phyloP scores from a whole-genome alignment of 148 eudicot genomes.

The Silene conica region DNA sequence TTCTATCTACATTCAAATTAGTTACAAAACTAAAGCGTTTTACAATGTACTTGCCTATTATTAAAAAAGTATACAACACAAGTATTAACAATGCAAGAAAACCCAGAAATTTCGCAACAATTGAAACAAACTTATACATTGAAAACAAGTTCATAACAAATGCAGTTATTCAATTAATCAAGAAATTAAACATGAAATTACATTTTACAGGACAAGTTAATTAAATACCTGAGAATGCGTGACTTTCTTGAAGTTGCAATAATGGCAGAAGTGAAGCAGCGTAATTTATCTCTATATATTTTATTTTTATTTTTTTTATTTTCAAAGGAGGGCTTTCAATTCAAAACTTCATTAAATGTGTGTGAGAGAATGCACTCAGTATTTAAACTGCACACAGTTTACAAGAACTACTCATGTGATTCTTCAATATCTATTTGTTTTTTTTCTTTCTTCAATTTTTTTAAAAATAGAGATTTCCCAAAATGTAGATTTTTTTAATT shows the following conservation, averaged over 20 bases:
- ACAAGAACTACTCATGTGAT: not conserved
- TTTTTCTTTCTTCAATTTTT: too few relatives aligned
- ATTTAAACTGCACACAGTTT: constrained; percentile 6
- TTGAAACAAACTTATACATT: not conserved
- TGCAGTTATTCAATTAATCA: not conserved
- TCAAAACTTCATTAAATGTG: too few relatives aligned
- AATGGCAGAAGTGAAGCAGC: not conserved
- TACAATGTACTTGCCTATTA: too few relatives aligned
- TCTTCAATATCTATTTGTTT: not conserved
- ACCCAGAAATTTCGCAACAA: not conserved
- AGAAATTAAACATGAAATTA: not conserved
- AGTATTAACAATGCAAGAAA: not conserved
- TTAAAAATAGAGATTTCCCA: not conserved
- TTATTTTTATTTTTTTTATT: not conserved
- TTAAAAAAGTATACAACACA: too few relatives aligned
- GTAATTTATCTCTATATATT: constrained; percentile 11
- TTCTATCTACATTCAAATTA: too few relatives aligned
- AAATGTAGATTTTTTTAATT: not conserved
- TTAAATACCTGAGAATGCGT: not conserved
- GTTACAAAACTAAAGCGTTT: too few relatives aligned
- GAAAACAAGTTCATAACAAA: not conserved
- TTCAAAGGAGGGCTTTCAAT: too few relatives aligned
- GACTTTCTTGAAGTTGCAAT: too few relatives aligned
- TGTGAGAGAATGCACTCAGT: not conserved
- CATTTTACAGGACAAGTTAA: too few relatives aligned